Percentiles rank a stretch among this genome's conserved stretches.
These are phyloP conservation scores for Exophiala oligosperma DNA, from an alignment of 2,329 filamentous ascomycete genomes.

Conservation along the genomic window DNA sequence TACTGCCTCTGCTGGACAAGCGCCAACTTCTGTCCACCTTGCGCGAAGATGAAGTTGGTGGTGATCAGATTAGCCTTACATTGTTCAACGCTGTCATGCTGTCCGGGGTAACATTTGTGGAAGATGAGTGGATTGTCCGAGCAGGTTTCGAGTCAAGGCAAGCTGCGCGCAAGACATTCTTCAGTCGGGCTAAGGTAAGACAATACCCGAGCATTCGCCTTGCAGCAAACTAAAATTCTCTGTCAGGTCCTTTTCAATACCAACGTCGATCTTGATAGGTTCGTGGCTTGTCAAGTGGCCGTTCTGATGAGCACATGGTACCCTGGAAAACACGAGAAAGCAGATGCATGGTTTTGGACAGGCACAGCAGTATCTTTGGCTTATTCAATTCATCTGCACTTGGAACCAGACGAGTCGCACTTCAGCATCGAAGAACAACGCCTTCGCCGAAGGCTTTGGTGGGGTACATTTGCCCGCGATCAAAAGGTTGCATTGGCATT, in stretches of 20 bases:
- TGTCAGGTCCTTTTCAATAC: constrained; percentile 5
- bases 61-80: constrained; percentile 2
- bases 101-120: constrained; percentile 2
- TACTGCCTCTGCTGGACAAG: constrained; percentile 5
- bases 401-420: not conserved
- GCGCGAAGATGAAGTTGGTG: not conserved
- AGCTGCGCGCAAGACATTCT: constrained; percentile 2
- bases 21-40: not conserved
- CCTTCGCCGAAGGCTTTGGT: constrained; percentile 5
- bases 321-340: not conserved
- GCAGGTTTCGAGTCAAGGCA: constrained; percentile 2
- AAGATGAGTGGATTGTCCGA: not conserved
- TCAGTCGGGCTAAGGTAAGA: constrained; percentile 4
- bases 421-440: not conserved
- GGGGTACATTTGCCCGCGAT: constrained; percentile 3
- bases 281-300: not conserved
- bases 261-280: constrained; percentile 1
- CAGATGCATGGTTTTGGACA: constrained; percentile 5
- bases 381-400: not conserved
- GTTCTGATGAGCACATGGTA: constrained; percentile 2
- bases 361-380: constrained; percentile 3
- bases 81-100: constrained; percentile 6
- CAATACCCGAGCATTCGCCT: not conserved
- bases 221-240: not conserved
- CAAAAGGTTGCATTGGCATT: constrained; percentile 1